Evolutionary conservation across 1,284 basidiomycete species (phyloP), one percentile per base, ranked within the genome.

Genomic region (Ceratobasidium sp.): DNA sequence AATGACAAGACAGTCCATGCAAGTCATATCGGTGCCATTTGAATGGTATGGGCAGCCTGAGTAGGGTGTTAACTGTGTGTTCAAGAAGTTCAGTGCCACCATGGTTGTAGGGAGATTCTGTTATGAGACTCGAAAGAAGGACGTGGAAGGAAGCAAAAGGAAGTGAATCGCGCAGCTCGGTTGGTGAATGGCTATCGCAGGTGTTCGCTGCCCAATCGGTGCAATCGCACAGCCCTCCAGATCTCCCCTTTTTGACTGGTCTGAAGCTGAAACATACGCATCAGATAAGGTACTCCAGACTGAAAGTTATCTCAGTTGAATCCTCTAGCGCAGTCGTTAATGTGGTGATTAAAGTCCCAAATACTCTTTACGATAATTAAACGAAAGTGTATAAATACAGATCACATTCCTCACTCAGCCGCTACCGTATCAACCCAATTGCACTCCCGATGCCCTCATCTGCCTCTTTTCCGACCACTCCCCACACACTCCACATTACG

Each of bases 401-500:
- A 57, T 57, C 30, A 23, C 34, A 18, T 39, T n/a, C 55, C 26
- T 8, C 10, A 57, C n/a, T 23, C 18, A 34, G n/a, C 23, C 18
- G 3, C 55, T 58, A 70, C 43, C 67, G 12, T 26, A 70, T 70
- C 55, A 70, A 43, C 4, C 67, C 67, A 43, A 70, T 55, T 4
- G 55, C 55, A 36, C 55, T 70, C 55, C 55, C 67, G 14, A 70
- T 50, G 8, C 67, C 55, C 41, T 48, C 36, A 14, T 70, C 67
- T 21, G 46, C 67, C 26, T 59, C 36, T 43, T 59, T 70, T 26
- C 39, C 67, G 18, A 59, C 43, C 9, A 55, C 53, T n/a, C 67
- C 67, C 67, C 67, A 70, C 4, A 70, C 53, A 23, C 55, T 70
- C 67, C 67, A 70, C 67, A 70, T 70, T 5, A 70, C 55, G 5